Conservation (phyloP, 495 filamentous ascomycete genomes). For the Usnea hakonensis region DNA sequence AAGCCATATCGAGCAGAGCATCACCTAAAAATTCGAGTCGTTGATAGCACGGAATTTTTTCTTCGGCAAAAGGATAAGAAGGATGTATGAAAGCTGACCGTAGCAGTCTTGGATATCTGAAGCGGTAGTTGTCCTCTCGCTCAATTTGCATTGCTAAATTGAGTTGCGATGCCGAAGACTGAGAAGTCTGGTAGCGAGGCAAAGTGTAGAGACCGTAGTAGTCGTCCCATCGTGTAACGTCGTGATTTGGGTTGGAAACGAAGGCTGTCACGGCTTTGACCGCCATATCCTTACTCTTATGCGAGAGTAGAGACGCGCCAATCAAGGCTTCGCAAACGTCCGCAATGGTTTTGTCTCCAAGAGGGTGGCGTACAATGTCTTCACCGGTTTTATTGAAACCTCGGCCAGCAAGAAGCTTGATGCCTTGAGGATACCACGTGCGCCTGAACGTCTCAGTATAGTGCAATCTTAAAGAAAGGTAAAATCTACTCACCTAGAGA, state of each 20-base stretch:
- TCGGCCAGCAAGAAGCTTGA: constrained; percentile 56
- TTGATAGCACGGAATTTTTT: constrained; percentile 81
- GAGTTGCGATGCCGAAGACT: constrained; percentile 51
- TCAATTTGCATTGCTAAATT: constrained; percentile 62
- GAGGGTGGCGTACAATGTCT: constrained; percentile 50
- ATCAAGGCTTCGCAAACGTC: constrained; percentile 96
- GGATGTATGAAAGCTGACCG: constrained; percentile 85
- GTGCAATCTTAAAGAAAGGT: not conserved
- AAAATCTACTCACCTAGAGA: constrained; percentile 52
- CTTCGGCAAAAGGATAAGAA: constrained; percentile 63
- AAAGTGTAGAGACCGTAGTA: constrained; percentile 64
- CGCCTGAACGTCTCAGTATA: constrained; percentile 34
- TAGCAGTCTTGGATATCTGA: constrained; percentile 67
- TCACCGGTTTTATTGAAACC: constrained; percentile 46
- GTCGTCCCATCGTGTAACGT: constrained; percentile 57
- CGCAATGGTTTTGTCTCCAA: constrained; percentile 89
- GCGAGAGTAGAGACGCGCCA: constrained; percentile 72
- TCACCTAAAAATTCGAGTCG: constrained; percentile 92
- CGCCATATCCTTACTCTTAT: constrained; percentile 62
- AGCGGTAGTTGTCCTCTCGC: constrained; percentile 65
- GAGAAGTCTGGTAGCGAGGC: constrained; percentile 61
- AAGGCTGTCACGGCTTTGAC: constrained; percentile 74
- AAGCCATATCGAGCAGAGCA: constrained; percentile 79
- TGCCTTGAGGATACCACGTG: constrained; percentile 75
- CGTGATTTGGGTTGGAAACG: constrained; percentile 60